A percentile compares a stretch with the other conserved stretches of the same genome.
Evolutionary conservation across 805 yeast species (phyloP).

Genomic region (Kluyveromyces dobzhanskii): DNA sequence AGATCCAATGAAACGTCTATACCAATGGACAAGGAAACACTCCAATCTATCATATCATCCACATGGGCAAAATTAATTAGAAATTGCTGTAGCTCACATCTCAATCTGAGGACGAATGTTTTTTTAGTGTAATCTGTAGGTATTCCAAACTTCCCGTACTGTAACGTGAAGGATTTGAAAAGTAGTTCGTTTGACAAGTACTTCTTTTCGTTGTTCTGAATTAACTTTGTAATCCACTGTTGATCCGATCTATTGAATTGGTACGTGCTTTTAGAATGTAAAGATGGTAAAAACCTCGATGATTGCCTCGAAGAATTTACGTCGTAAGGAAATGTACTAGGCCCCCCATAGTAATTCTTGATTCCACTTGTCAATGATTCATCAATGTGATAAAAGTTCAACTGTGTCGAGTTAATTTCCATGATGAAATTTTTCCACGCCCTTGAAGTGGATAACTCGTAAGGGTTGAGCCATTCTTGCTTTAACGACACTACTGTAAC

Average conservation of each 20-base stretch:
- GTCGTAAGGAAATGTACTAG: constrained; percentile 4
- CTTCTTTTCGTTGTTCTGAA: constrained; percentile 15
- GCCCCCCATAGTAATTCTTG: constrained; percentile 24
- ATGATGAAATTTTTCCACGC: constrained; percentile 63
- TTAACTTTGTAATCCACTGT: constrained; percentile 15
- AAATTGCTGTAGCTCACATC: constrained; percentile 80
- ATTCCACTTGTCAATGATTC: constrained; percentile 24
- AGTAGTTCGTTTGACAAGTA: constrained; percentile 32
- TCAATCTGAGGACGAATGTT: constrained; percentile 57
- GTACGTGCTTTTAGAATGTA: constrained; percentile 14
- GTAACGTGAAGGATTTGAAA: constrained; percentile 67
- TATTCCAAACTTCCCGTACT: constrained; percentile 74
- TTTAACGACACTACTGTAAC: constrained; percentile 54
- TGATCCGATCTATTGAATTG: constrained; percentile 23
- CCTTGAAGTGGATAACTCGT: constrained; percentile 55
- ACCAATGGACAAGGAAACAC: constrained; percentile 61
- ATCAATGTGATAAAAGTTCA: constrained; percentile 53
- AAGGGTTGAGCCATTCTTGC: constrained; percentile 70
- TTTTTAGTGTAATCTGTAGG: constrained; percentile 78
- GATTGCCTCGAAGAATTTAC: constrained; percentile 6
- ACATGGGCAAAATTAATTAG: constrained; percentile 54
- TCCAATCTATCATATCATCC: constrained; percentile 72
- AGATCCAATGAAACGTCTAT: constrained; percentile 75
- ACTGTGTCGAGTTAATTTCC: constrained; percentile 80
- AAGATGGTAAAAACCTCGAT: constrained; percentile 8